Conservation (phyloP, 139 green algal species). For the Haematococcus lacustris region DNA sequence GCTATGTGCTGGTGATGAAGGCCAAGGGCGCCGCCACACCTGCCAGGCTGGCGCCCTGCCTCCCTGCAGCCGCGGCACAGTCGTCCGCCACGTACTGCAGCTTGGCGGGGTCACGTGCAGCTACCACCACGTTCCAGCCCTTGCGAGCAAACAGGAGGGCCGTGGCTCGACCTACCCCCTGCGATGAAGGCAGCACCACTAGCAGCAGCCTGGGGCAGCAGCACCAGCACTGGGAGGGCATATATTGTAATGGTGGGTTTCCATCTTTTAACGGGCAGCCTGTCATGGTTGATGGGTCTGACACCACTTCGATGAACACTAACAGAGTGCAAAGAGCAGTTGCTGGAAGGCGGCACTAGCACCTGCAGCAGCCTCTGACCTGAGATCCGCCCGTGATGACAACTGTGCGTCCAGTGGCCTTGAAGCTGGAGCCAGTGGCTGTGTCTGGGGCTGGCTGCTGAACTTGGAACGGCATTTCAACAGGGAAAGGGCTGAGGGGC, state of each 20-base stretch:
- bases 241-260: too few relatives aligned
- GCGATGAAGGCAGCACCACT: neutral
- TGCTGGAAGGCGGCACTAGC: too few relatives aligned
- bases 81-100: constrained; percentile 30
- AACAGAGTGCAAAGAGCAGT: too few relatives aligned
- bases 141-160: constrained; percentile 39
- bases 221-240: too few relatives aligned
- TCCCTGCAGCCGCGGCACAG: constrained; percentile 10
- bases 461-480: neutral
- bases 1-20: too few relatives aligned
- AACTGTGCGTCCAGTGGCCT: constrained; percentile 33
- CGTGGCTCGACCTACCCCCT: constrained; percentile 39
- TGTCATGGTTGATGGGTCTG: too few relatives aligned
- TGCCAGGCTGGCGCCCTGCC: constrained; percentile 13
- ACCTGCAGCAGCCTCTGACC: constrained; percentile 15
- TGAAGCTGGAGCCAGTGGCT: constrained; percentile 19
- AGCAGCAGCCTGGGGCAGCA: too few relatives aligned
- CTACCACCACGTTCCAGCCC: constrained; percentile 49
- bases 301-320: too few relatives aligned
- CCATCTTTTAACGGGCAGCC: too few relatives aligned
- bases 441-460: neutral
- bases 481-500: neutral
- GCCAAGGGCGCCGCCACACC: neutral
- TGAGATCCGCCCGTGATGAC: constrained; percentile 44
- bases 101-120: constrained; percentile 20